Base-by-base conservation (phyloP, 352 stramenopile species). In the Phytophthora pinifolia region DNA sequence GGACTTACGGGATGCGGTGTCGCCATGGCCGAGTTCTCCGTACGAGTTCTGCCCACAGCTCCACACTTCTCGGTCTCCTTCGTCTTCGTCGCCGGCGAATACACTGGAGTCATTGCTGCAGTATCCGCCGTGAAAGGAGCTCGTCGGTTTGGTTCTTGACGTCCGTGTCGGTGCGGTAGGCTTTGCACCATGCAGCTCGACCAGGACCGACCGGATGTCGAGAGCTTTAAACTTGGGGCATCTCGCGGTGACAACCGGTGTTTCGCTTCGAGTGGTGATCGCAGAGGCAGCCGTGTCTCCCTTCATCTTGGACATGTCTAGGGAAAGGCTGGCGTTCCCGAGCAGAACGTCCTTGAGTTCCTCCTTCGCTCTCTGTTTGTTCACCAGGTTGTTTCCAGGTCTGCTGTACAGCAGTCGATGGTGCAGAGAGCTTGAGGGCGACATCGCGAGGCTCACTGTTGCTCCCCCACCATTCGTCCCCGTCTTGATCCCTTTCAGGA, bases 21-120 rank as follows among this genome's bases (percentile, higher is more conserved):
- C 92, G n/a, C 89, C 89, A 52, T 96, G 87, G 4, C 83, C 92
- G 9, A 98, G 75, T 48, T 98, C 92, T 15, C 92, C 92, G 49
- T 98, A 98, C 15, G 87, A 96, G 44, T 98, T 98, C 59, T 98
- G 92, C 2, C 92, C 92, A 66, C 91, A 98, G 36, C 85, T 97
- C 91, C 92, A 98, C 3, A 98, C 90, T 70, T 97, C 86, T 13
- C 71, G 75, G 18, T 94, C 77, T 20, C 92, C 83, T 6, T 68
- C 65, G 6, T 76, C 65, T 9, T 77, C 66, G 7, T 81, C 62
- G 14, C 42, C 58, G 17, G 42, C 3, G 31, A 59, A 63, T 27
- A 30, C 4, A n/a, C 14, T 46, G 4, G 31, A 15, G 9, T 54
- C 55, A 15, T 15, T 38, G 44, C 14, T 54, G 9, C 59, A 33